These are phyloP conservation scores for Begonia masoniana DNA, from an alignment of 306 rosid genomes.

Conservation along the genomic window DNA sequence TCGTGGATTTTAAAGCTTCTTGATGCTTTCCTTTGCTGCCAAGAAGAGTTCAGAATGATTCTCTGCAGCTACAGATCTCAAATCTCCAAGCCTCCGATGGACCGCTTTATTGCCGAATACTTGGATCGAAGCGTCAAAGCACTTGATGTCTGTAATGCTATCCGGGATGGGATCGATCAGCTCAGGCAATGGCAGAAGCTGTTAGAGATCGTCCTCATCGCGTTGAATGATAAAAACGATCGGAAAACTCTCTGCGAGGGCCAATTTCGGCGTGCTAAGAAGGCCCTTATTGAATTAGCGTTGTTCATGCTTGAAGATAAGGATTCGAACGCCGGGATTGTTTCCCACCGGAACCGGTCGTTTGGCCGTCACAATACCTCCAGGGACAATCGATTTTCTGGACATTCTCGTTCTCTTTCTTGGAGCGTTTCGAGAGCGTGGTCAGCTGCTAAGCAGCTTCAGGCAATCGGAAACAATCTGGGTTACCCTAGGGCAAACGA, in stretches of 20 bases:
- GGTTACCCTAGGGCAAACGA: conserved; percentile 65
- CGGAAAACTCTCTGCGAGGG: conserved; percentile 63
- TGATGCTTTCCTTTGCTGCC: conserved; percentile 47
- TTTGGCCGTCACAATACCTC: conserved; percentile 39
- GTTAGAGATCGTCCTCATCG: conserved; percentile 56
- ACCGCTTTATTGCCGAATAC: conserved; percentile 58
- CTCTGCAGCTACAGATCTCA: conserved; percentile 20
- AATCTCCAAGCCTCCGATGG: conserved; percentile 30
- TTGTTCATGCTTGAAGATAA: conserved; percentile 68
- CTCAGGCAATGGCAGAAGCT: conserved; percentile 69
- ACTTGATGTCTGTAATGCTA: conserved; percentile 74
- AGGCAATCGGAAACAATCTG: conserved; percentile 64
- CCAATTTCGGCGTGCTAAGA: conserved; percentile 76
- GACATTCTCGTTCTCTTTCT: conserved; percentile 88
- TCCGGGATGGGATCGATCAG: conserved; percentile 81
- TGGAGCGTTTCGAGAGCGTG: conserved; percentile 88
- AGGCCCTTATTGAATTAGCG: conserved; percentile 62
- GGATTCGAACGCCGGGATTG: conserved; percentile 25
- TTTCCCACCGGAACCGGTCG: conserved; percentile 64
- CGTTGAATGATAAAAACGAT: conserved; percentile 33
- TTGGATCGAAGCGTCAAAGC: conserved; percentile 75
- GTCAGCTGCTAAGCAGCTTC: conserved; percentile 91
- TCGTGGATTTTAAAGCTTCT: conserved; percentile 64
- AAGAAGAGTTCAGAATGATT: conserved; percentile 48
- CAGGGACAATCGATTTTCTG: conserved; percentile 16